Conservation (phyloP, 257 asterid species). For the Striga asiatica region DNA sequence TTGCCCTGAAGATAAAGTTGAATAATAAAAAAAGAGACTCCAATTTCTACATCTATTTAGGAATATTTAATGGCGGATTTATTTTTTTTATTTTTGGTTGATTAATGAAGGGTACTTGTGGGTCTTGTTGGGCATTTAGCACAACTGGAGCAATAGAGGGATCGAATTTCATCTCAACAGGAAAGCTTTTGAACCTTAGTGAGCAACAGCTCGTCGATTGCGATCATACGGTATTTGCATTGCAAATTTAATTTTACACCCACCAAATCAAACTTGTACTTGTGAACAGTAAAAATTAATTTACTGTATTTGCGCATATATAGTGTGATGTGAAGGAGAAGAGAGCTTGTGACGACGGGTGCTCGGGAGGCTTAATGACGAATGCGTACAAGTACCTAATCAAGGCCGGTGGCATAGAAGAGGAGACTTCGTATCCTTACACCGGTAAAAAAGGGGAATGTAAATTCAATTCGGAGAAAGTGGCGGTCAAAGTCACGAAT, state of each 20-base stretch:
- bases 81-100: background rate
- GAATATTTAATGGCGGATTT: no score
- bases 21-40: no score
- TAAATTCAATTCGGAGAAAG: slow-evolving; percentile 37
- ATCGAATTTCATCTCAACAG: slow-evolving; percentile 63
- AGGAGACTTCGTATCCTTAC: slow-evolving; percentile 53
- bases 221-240: slow-evolving; percentile 47
- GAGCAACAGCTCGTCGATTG: slow-evolving; percentile 91
- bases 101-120: slow-evolving; percentile 52
- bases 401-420: slow-evolving; percentile 67
- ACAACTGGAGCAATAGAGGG: slow-evolving; percentile 84
- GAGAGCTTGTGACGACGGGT: slow-evolving; percentile 57
- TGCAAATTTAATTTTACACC: no score
- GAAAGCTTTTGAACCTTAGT: slow-evolving; percentile 63
- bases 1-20: no score
- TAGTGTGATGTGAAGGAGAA: slow-evolving; percentile 54
- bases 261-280: no score
- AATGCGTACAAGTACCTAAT: slow-evolving; percentile 74
- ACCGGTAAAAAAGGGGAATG: slow-evolving; percentile 57
- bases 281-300: background rate
- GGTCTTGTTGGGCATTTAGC: slow-evolving; percentile 95
- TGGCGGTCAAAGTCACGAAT: slow-evolving; percentile 40
- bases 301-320: background rate
- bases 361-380: slow-evolving; percentile 83
- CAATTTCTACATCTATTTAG: no score